phyloP scores from a whole-genome alignment of 2,329 filamentous ascomycete species.

The Ascochyta clinopodiicola region DNA sequence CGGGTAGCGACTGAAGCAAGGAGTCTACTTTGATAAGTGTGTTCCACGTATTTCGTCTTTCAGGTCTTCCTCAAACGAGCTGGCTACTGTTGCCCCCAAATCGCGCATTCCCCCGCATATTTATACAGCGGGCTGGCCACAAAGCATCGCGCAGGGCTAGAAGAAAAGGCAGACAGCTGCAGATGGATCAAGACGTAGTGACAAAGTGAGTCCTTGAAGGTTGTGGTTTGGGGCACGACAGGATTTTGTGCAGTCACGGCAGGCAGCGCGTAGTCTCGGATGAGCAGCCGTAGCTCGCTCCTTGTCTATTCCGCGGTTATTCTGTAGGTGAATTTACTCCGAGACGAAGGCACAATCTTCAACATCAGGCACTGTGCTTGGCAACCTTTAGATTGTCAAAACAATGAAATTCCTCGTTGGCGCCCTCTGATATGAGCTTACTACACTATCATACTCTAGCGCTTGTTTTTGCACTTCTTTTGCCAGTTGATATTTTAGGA shows the following conservation, averaged over 20 bases:
- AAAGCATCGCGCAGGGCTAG: neutral
- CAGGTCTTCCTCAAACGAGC: neutral
- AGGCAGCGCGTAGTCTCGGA: conserved; percentile 6
- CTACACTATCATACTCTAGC: too few relatives aligned
- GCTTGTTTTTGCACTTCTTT: too few relatives aligned
- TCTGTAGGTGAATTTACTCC: too few relatives aligned
- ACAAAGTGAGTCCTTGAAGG: neutral
- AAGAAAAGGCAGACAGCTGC: neutral
- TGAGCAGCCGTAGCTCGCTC: neutral
- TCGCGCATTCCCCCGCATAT: neutral
- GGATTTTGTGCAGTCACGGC: conserved; percentile 4
- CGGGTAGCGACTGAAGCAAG: neutral
- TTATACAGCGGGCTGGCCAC: neutral
- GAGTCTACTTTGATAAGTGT: neutral
- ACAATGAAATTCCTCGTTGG: neutral
- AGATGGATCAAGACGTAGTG: neutral
- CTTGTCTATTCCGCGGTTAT: neutral
- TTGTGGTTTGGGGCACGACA: neutral
- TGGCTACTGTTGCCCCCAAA: neutral
- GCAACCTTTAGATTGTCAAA: neutral
- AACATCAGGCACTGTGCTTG: neutral
- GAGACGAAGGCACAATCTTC: neutral
- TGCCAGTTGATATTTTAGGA: too few relatives aligned
- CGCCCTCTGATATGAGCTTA: too few relatives aligned
- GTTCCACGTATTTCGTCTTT: neutral